Evolutionary conservation across 225 moss, liverwort and hornwort genomes (phyloP), one percentile per base, ranked within the genome.

Genomic region (Polytrichum commune): DNA sequence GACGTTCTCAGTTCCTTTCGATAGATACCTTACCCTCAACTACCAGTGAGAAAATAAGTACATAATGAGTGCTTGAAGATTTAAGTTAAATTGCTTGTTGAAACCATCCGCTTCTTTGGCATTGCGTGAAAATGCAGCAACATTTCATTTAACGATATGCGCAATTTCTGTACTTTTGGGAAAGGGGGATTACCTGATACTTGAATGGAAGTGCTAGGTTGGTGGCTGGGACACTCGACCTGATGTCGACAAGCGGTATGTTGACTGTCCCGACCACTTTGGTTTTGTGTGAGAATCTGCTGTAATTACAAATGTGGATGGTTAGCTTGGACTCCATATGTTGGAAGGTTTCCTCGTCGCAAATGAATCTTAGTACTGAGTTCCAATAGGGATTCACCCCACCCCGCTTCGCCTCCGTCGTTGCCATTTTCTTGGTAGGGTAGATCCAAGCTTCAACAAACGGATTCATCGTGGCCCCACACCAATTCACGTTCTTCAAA

Each of bases 331-430:
- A 72, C 0, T 74, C 74, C 1, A 73, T 80, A 55, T 75, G 69
- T 80, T 86, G 75, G 1, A 94, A 19, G 5, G 78, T 68, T 13
- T 68, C 71, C 78, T 94, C 94, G 7, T 94, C 92, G 1, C 77
- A 81, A 0, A 66, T 62, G 1, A 97, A 53, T 27, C 54, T 78
- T 1, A 97, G 69, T 3, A 67, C 67, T 0, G 80, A 54, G 22
- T 94, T 90, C 97, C 97, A 97, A 0, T 77, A 71, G 1, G 97
- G 94, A 19, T 86, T 90, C 28, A 79, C 72, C 4, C 90, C 94
- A 10, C 94, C 92, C 3, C 88, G 78, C n/a, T 62, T 63, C 19
- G 84, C 84, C 53, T 77, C 86, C 7, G 25, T 76, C 0, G 92
- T 79, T 1, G 76, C 19, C 62, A 64, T 64, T 57, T 86, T 86